Percentiles rank a stretch among this genome's conserved stretches.
Conservation (phyloP, 2,329 filamentous ascomycete genomes). For the Aciculosporium take region DNA sequence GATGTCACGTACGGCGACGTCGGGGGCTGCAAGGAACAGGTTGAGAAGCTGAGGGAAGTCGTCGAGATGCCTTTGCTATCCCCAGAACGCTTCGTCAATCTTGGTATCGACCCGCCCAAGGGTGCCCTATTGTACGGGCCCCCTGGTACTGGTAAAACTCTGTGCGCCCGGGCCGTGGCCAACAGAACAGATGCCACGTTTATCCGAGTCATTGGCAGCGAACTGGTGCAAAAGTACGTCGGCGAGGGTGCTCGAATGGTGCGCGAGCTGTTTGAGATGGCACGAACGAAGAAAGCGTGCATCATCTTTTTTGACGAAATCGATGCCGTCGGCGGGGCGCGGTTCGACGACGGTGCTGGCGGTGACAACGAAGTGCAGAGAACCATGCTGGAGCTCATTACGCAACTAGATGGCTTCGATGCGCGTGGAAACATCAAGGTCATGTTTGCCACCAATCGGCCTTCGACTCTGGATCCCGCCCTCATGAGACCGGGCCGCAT, state of each 20-base stretch:
- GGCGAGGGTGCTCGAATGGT: constrained; percentile 98
- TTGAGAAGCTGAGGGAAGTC: constrained; percentile 96
- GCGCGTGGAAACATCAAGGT: constrained; percentile 97
- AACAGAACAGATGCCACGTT: constrained; percentile 98
- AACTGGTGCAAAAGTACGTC: constrained; percentile 97
- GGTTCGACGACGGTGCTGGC: constrained; percentile 91
- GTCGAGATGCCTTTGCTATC: constrained; percentile 97
- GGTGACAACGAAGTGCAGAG: constrained; percentile 96
- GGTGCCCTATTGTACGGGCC: constrained; percentile 92
- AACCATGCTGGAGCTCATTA: constrained; percentile 97
- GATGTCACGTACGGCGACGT: constrained; percentile 99
- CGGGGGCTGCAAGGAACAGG: constrained; percentile 97
- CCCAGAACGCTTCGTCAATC: constrained; percentile 90
- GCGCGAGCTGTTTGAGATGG: constrained; percentile 97
- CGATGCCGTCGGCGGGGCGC: constrained; percentile 86
- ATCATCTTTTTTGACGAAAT: constrained; percentile 98
- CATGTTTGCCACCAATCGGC: constrained; percentile 97
- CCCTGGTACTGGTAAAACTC: constrained; percentile 96
- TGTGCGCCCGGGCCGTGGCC: constrained; percentile 91
- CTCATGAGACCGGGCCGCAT: constrained; percentile 96
- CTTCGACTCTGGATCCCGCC: constrained; percentile 89
- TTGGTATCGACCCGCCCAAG: constrained; percentile 98
- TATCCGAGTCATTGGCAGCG: constrained; percentile 94
- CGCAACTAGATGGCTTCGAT: constrained; percentile 92
- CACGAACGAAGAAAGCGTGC: constrained; percentile 96